phyloP scores from a whole-genome alignment of 495 filamentous ascomycete species.

The Aspergillus nidulans region DNA sequence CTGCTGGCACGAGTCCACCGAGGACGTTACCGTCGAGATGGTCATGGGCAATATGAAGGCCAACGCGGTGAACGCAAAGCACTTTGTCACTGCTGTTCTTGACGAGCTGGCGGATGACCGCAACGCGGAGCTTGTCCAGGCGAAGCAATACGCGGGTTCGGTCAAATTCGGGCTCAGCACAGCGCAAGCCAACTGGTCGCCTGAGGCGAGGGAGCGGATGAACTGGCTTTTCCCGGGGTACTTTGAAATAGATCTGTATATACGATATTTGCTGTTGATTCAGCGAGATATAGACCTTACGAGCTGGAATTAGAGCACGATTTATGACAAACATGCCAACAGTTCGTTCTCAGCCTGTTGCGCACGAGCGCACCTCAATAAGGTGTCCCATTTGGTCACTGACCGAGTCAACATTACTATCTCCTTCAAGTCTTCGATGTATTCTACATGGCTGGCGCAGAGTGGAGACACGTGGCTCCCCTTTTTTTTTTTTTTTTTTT shows the following conservation, averaged over 20 bases:
- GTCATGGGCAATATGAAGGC: constrained; percentile 95
- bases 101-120: constrained; percentile 76
- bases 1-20: constrained; percentile 77
- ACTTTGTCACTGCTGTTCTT: constrained; percentile 80
- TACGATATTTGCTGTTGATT: neutral
- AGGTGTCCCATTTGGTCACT: too few species aligned
- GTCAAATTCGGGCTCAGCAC: constrained; percentile 67
- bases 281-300: neutral
- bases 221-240: constrained; percentile 70
- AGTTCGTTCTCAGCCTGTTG: too few species aligned
- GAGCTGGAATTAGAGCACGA: neutral
- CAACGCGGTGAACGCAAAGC: constrained; percentile 80
- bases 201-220: constrained; percentile 63
- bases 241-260: constrained; percentile 22
- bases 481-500: too few species aligned
- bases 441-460: too few species aligned
- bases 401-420: too few species aligned
- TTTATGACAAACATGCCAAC: neutral
- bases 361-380: too few species aligned
- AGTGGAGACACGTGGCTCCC: too few species aligned
- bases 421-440: too few species aligned
- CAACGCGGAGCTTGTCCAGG: constrained; percentile 67
- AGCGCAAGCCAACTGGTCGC: constrained; percentile 55
- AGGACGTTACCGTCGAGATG: constrained; percentile 88
- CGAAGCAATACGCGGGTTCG: constrained; percentile 53